A percentile compares a stretch with the other conserved stretches of the same genome.
phyloP scores from a whole-genome alignment of 306 rosid species.

The Cicer judaicum region DNA sequence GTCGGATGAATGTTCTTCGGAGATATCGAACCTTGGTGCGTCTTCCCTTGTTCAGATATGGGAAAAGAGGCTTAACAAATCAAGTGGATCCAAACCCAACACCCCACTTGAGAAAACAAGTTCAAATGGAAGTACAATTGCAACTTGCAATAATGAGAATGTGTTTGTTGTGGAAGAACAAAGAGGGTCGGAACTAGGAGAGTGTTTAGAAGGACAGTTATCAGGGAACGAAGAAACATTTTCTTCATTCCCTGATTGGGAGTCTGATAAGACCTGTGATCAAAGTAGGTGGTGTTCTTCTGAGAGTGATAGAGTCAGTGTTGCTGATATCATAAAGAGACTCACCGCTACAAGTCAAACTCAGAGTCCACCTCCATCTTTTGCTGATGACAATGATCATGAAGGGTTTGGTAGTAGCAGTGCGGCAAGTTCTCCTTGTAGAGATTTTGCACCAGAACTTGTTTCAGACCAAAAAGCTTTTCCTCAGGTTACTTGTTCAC shows the following conservation, averaged over 20 bases:
- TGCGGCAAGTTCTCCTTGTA: slow-evolving; percentile 47
- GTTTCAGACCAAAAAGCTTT: slow-evolving; percentile 43
- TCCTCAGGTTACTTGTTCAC: slow-evolving; percentile 45
- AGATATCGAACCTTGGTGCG: slow-evolving; percentile 58
- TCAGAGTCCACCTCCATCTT: slow-evolving; percentile 37
- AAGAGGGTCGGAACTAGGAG: slow-evolving; percentile 48
- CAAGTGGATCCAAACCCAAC: slow-evolving; percentile 37
- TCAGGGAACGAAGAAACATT: slow-evolving; percentile 46
- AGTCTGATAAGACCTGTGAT: slow-evolving; percentile 50
- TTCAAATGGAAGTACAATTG: background rate
- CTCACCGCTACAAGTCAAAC: slow-evolving; percentile 49
- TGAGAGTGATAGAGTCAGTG: slow-evolving; percentile 68
- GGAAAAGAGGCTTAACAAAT: slow-evolving; percentile 77
- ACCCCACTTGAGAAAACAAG: background rate
- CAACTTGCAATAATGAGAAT: slow-evolving; percentile 36
- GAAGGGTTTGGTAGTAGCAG: slow-evolving; percentile 45
- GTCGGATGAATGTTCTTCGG: slow-evolving; percentile 43
- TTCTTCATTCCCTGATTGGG: slow-evolving; percentile 54
- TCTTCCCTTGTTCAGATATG: slow-evolving; percentile 89
- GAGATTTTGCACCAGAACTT: slow-evolving; percentile 40
- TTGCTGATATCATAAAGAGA: slow-evolving; percentile 72
- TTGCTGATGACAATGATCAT: slow-evolving; percentile 51
- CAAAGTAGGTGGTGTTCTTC: slow-evolving; percentile 44
- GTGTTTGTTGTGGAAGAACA: slow-evolving; percentile 41
- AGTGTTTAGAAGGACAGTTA: slow-evolving; percentile 28